Conservation (phyloP, 2,329 filamentous ascomycete genomes). For the Aspergillus udagawae region DNA sequence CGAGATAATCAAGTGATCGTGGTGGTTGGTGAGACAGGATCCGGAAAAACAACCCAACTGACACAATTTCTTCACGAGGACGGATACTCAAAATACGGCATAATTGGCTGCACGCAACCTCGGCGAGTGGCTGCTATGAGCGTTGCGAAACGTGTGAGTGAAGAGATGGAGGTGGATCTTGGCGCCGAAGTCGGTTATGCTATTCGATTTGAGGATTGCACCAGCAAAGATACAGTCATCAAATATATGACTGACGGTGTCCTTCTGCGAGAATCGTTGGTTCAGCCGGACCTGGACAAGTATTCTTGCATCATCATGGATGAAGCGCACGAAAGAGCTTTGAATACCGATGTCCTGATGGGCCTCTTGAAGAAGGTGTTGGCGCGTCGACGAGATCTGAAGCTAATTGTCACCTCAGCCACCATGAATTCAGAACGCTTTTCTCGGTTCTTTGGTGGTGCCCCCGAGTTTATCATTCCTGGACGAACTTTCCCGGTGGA, state of each 20-base stretch:
- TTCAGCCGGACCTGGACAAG: conserved; percentile 86
- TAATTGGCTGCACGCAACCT: conserved; percentile 96
- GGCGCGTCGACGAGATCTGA: conserved; percentile 81
- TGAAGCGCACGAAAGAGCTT: conserved; percentile 91
- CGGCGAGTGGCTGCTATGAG: conserved; percentile 98
- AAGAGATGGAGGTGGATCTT: conserved; percentile 94
- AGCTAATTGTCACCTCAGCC: conserved; percentile 94
- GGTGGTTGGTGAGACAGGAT: conserved; percentile 94
- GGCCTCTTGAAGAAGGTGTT: conserved; percentile 96
- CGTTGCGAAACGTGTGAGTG: conserved; percentile 94
- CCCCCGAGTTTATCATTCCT: conserved; percentile 93
- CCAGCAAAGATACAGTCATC: conserved; percentile 88
- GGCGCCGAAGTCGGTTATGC: conserved; percentile 90
- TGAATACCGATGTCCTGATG: conserved; percentile 97
- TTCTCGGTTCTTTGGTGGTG: conserved; percentile 91
- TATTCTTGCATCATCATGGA: conserved; percentile 99
- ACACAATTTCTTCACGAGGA: conserved; percentile 96
- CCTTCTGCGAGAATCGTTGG: conserved; percentile 84
- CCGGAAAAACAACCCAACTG: conserved; percentile 94
- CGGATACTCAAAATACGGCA: conserved; percentile 78
- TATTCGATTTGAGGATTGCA: conserved; percentile 97
- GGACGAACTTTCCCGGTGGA: conserved; percentile 96
- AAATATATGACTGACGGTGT: conserved; percentile 99
- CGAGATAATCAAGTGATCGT: conserved; percentile 96
- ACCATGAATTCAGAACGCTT: conserved; percentile 98